Evolutionary conservation across 192 early-diverging fungal genomes (phyloP), one percentile per base, ranked within the genome.

Genomic region (Dissophora globulifera): DNA sequence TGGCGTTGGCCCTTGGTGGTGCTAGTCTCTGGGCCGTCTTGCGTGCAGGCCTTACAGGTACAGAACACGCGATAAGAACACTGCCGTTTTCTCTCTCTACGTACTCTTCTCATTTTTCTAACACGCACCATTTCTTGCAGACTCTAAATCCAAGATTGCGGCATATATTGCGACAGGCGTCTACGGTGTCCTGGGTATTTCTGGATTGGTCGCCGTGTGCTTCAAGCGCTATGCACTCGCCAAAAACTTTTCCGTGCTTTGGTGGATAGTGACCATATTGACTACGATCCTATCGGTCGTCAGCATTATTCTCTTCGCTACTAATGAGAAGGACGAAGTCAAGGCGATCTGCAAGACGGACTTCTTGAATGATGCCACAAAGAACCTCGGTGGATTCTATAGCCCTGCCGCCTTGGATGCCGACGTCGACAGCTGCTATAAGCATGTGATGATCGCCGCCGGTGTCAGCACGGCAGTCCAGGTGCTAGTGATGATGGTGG

Each of bases 171-270:
- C 35, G 7, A 48, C 63, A 3, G 63, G 63, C n/a, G 46, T 76
- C 9, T 76, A 67, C 29, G 23, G 52, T 1, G 41, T 76, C 29
- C 51, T 76, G n/a, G 72, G 72, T 43, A 38, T 76, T 1, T 48
- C 54, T 10, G 72, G 72, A 19, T 46, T 76, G 19, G 17, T 60
- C 4, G 19, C 58, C 11, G 72, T 76, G 35, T 11, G 61, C 13
- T 67, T 76, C 72, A 76, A 76, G 29, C 46, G 42, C n/a, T 76
- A 76, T 41, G 72, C 62, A 2, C 33, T 76, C 13, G 72, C 72
- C 45, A 76, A 76, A 52, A 76, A 76, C 56, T 76, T 76, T 19
- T 76, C 72, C 0, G 72, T 76, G 27, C 58, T 76, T 50, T 76
- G 72, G 72, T 76, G 72, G 72, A 76, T 50, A 12, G 72, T 67